Percentiles rank a stretch among this genome's conserved stretches.
Conservation (phyloP, 1,284 basidiomycete genomes). For the Melampsora larici-populina region DNA sequence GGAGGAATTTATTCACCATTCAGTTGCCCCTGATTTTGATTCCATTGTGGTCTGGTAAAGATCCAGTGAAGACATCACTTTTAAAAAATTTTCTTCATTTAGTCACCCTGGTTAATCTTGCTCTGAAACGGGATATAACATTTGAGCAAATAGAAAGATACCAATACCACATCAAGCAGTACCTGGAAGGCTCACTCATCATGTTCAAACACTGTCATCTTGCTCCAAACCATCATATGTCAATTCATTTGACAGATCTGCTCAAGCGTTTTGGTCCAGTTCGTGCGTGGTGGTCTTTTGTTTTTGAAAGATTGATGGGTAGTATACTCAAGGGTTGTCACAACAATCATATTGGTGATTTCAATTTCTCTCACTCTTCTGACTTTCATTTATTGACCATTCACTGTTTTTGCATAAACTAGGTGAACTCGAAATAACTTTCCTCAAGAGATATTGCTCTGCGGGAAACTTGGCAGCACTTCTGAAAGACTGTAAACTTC, state of each 20-base stretch:
- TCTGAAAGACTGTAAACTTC: conserved; percentile 3
- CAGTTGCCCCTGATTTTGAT: too few species aligned
- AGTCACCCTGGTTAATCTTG: conserved; percentile 24
- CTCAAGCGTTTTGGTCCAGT: conserved; percentile 9
- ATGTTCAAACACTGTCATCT: not conserved
- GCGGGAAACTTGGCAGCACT: conserved; percentile 1
- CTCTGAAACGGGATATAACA: conserved; percentile 11
- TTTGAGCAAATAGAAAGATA: not conserved
- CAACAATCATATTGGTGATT: conserved; percentile 25
- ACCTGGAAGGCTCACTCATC: conserved; percentile 10
- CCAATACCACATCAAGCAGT: conserved; percentile 1
- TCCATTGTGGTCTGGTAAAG: not conserved
- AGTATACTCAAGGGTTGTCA: conserved; percentile 22
- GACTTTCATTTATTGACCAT: not conserved
- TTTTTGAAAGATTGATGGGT: too few species aligned
- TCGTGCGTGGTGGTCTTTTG: conserved; percentile 16
- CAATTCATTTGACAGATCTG: conserved; percentile 7
- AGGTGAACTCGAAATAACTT: conserved; percentile 28
- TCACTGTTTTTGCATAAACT: not conserved
- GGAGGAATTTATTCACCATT: too few species aligned
- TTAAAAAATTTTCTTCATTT: conserved; percentile 28
- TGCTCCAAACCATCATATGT: too few species aligned
- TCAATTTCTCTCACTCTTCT: not conserved
- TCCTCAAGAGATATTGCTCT: conserved; percentile 3
- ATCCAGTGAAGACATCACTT: conserved; percentile 2